Evolutionary conservation across 148 eudicot species (phyloP).

Genomic region (Drosera capensis): DNA sequence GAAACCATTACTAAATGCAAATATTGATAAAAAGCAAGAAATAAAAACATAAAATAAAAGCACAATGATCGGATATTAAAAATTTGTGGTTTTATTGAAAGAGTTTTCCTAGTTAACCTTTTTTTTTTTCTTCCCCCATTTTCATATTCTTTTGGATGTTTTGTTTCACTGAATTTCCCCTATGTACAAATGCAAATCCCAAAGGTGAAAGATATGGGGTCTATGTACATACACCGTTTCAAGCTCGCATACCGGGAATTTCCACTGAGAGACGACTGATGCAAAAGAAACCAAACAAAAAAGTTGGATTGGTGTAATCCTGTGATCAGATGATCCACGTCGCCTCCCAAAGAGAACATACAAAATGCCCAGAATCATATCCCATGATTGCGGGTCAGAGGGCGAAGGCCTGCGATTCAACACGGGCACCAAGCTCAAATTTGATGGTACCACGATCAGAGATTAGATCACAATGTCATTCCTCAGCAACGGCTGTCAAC

Average conservation of each 20-base stretch:
- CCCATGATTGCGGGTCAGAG: too few relatives aligned
- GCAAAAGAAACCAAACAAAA: not conserved
- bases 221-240: slow-evolving; percentile 9
- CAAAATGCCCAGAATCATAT: too few relatives aligned
- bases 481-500: not conserved
- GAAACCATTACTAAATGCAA: too few relatives aligned
- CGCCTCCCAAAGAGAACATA: not conserved
- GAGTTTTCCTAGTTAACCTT: too few relatives aligned
- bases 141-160: slow-evolving; percentile 1
- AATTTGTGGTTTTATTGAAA: too few relatives aligned
- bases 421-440: too few relatives aligned
- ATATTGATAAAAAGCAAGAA: too few relatives aligned
- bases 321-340: not conserved
- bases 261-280: too few relatives aligned
- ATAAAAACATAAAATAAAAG: not conserved
- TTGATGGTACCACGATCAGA: not conserved
- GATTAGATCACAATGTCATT: not conserved
- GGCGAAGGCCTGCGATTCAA: not conserved
- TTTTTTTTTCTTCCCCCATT: not conserved
- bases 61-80: not conserved
- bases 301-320: not conserved
- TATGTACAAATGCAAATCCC: slow-evolving; percentile 25
- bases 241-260: slow-evolving; percentile 11
- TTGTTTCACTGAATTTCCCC: slow-evolving; percentile 4
- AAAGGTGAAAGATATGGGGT: slow-evolving; percentile 3